A percentile compares a stretch with the other conserved stretches of the same genome.
These are phyloP conservation scores for Malus sieversii DNA, from an alignment of 306 rosid species.

Conservation along the genomic window DNA sequence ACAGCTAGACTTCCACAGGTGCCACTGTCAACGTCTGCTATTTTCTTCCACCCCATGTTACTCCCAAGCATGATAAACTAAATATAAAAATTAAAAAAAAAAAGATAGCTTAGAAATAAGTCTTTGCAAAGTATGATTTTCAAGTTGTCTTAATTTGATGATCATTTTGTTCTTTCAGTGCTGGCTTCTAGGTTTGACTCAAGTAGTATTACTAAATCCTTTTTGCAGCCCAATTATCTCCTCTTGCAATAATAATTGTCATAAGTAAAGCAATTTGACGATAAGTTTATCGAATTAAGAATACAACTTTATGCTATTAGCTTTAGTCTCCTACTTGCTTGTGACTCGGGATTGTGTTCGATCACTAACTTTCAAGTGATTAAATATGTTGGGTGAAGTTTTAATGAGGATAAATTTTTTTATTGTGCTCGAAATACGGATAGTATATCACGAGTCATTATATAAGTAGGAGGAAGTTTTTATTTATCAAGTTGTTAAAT, in stretches of 20 bases:
- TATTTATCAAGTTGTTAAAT: no score
- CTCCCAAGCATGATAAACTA: not conserved
- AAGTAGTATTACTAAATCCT: not conserved
- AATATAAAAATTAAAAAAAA: no score
- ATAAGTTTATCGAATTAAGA: no score
- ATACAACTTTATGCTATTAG: no score
- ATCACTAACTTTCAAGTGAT: not conserved
- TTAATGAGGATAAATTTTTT: no score
- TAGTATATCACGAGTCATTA: no score
- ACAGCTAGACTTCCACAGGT: not conserved
- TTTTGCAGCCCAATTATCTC: not conserved
- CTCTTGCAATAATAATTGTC: not conserved
- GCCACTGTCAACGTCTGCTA: not conserved
- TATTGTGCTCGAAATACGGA: accelerated
- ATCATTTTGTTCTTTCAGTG: not conserved
- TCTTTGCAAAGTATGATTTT: not conserved
- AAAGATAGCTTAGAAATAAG: not conserved
- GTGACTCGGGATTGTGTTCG: not conserved
- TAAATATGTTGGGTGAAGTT: not conserved
- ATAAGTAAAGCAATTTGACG: no score
- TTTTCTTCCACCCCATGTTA: not conserved
- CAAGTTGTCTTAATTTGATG: not conserved
- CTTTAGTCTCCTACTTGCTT: not conserved
- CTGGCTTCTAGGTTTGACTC: not conserved
- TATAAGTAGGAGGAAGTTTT: no score